These are phyloP conservation scores for Rhynchospora tenuis DNA, from an alignment of 176 grass and related monocot genomes.

Conservation along the genomic window DNA sequence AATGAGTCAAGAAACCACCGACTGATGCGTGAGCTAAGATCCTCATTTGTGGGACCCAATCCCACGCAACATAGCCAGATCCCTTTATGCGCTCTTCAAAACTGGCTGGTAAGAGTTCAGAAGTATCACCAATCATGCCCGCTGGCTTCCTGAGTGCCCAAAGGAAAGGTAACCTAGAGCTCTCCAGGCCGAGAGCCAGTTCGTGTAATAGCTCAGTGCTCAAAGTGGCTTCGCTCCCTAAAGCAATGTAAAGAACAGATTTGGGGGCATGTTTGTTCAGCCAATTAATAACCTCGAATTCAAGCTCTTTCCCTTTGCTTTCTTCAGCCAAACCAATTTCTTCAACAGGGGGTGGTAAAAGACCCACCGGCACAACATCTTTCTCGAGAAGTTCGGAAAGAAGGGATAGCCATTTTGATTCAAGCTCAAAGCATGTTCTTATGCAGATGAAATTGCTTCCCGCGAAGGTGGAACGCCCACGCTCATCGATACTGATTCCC, in stretches of 20 bases:
- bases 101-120: slow-evolving; percentile 13
- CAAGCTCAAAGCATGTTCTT: slow-evolving; percentile 35
- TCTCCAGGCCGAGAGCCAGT: slow-evolving; percentile 35
- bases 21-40: slow-evolving; percentile 25
- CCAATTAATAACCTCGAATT: not conserved
- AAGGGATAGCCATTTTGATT: slow-evolving; percentile 17
- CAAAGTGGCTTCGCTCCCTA: slow-evolving; percentile 36
- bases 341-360: not conserved
- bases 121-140: not conserved
- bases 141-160: slow-evolving; percentile 29
- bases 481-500: not conserved
- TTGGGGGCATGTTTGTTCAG: slow-evolving; percentile 9
- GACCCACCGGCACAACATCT: slow-evolving; percentile 27
- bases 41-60: slow-evolving; percentile 40
- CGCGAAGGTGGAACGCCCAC: not conserved
- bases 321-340: not conserved
- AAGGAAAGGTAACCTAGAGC: slow-evolving; percentile 22
- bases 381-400: slow-evolving; percentile 15
- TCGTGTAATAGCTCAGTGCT: not conserved
- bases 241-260: slow-evolving; percentile 35
- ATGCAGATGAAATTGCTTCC: not conserved
- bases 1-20: slow-evolving; percentile 41
- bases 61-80: not conserved
- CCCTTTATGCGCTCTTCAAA: slow-evolving; percentile 23
- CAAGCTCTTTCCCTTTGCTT: not conserved